Evolutionary conservation across 495 filamentous ascomycete genomes (phyloP).

Genomic region (Hypoxylon intermedium): DNA sequence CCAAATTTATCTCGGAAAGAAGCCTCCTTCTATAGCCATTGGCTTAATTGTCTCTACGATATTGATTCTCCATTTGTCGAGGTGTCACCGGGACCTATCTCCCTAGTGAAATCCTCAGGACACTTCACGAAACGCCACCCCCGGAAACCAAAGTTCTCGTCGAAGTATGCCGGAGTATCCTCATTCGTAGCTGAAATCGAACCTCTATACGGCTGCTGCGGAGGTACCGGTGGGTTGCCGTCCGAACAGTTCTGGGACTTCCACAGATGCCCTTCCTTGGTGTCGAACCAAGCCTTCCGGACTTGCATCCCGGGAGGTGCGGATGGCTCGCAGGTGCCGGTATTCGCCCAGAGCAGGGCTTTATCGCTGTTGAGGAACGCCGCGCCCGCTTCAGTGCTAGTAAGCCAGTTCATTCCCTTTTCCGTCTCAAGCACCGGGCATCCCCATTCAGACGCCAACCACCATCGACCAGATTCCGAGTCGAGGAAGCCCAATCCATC

Average conservation of each 20-base stretch:
- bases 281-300: conserved; percentile 16
- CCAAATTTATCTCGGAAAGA: no score
- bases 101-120: background rate
- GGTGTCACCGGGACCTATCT: no score
- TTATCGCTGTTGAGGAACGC: conserved; percentile 11
- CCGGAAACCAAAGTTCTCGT: no score
- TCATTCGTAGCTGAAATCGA: no score
- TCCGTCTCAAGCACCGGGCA: conserved; percentile 18
- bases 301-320: background rate
- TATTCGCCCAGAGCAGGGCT: conserved; percentile 21
- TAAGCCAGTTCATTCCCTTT: conserved; percentile 17
- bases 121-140: no score
- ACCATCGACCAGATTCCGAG: conserved; percentile 16
- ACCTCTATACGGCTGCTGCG: background rate
- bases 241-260: background rate
- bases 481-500: conserved; percentile 1
- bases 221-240: conserved; percentile 7
- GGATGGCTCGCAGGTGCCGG: background rate
- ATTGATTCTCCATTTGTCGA: no score
- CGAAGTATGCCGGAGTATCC: background rate
- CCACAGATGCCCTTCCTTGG: conserved; percentile 1
- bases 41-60: no score
- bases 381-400: background rate
- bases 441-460: conserved; percentile 16
- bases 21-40: no score